Conservation (phyloP, 805 yeast species). For the Kuraishia piskuri region DNA sequence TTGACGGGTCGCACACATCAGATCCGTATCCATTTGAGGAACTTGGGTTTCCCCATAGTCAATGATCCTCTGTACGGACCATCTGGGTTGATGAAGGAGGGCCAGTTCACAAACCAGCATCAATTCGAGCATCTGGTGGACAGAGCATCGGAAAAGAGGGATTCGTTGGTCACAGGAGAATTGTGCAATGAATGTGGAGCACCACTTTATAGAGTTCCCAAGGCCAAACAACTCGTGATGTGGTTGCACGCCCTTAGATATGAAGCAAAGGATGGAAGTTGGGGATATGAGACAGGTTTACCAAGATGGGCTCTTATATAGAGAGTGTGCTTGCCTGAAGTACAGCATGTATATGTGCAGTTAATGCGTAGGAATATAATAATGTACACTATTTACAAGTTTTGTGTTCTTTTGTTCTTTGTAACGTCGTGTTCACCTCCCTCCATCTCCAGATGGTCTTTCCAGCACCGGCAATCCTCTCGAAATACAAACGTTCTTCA, state of each 20-base stretch:
- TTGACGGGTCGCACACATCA: constrained; percentile 50
- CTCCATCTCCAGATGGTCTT: not conserved
- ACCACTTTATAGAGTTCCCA: constrained; percentile 21
- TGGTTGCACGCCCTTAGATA: constrained; percentile 43
- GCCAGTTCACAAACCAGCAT: constrained; percentile 4
- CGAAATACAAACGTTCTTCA: not conserved
- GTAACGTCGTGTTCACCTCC: not conserved
- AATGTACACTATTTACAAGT: not conserved
- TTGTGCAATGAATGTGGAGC: constrained; percentile 27
- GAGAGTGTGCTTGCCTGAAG: not conserved
- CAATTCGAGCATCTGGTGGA: constrained; percentile 7
- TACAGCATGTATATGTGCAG: not conserved
- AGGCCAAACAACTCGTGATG: constrained; percentile 22
- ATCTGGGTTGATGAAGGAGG: constrained; percentile 3
- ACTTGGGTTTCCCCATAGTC: constrained; percentile 29
- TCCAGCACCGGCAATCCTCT: not conserved
- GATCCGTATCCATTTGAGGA: constrained; percentile 44
- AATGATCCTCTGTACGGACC: constrained; percentile 25
- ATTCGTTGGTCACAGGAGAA: constrained; percentile 10
- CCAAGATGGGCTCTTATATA: constrained; percentile 36
- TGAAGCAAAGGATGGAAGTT: constrained; percentile 16
- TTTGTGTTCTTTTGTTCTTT: not conserved
- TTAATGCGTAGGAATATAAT: too few species aligned
- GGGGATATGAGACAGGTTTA: constrained; percentile 30
- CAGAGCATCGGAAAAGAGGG: constrained; percentile 9